Conservation (phyloP, 73 alveolate genomes). For the Paramecium tetraurelia region DNA sequence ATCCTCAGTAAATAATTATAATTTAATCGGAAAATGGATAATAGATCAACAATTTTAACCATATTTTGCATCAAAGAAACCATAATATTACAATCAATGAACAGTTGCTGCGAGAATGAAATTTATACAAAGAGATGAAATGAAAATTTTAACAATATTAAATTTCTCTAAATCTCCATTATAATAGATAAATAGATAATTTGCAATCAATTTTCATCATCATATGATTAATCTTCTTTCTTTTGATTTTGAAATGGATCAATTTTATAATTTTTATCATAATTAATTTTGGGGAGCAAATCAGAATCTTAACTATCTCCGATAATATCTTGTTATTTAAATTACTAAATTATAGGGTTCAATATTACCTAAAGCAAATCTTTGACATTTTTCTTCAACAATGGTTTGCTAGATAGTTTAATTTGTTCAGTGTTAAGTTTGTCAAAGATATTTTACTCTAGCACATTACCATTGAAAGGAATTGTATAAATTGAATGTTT, state of each 20-base stretch:
- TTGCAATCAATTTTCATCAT: background rate
- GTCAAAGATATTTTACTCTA: conserved; percentile 44
- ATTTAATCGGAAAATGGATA: no score
- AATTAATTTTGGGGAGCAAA: conserved; percentile 40
- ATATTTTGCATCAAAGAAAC: no score
- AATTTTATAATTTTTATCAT: conserved; percentile 14
- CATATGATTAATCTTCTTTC: conserved; percentile 8
- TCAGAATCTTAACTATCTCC: conserved; percentile 63
- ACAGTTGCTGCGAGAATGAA: no score
- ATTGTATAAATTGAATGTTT: conserved; percentile 77
- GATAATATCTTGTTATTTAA: conserved; percentile 17
- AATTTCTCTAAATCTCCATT: no score
- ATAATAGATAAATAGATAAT: background rate
- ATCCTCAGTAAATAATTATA: no score
- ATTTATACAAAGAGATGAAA: no score
- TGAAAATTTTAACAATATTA: no score
- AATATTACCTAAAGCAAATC: conserved; percentile 27
- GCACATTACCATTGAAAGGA: conserved; percentile 70
- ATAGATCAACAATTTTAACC: no score
- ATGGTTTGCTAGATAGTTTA: conserved; percentile 36
- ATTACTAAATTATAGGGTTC: background rate
- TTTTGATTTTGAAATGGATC: conserved; percentile 2
- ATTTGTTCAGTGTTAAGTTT: conserved; percentile 45
- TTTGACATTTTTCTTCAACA: conserved; percentile 32
- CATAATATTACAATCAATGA: no score